These are phyloP conservation scores for Cryoendolithus antarcticus DNA, from an alignment of 2,329 filamentous ascomycete genomes.

Conservation along the genomic window DNA sequence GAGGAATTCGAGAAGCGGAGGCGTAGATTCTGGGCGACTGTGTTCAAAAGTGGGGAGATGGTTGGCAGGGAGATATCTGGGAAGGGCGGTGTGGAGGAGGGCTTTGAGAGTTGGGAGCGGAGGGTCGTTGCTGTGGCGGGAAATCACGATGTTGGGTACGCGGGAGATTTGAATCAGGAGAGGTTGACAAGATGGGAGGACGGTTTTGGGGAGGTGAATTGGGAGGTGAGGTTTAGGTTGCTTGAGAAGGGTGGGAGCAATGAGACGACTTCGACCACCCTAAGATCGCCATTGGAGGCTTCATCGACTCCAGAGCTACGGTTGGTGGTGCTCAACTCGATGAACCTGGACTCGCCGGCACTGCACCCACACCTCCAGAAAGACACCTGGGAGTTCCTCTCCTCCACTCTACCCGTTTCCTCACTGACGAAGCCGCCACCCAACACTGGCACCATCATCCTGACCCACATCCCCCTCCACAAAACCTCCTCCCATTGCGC, in stretches of 20 bases:
- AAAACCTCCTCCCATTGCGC: conserved; percentile 73
- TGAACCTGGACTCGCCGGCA: conserved; percentile 84
- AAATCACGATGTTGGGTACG: conserved; percentile 95
- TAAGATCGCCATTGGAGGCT: no score
- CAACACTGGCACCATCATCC: conserved; percentile 39
- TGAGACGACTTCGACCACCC: no score
- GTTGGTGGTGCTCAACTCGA: conserved; percentile 76
- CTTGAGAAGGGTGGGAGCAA: conserved; percentile 11
- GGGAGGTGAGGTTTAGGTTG: conserved; percentile 60
- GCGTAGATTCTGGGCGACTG: conserved; percentile 64
- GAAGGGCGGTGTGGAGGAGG: conserved; percentile 36
- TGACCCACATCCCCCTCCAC: conserved; percentile 86
- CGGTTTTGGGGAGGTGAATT: conserved; percentile 82
- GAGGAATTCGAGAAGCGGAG: conserved; percentile 68
- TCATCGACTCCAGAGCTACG: conserved; percentile 54
- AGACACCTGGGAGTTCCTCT: conserved; percentile 48
- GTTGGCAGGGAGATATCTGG: conserved; percentile 19
- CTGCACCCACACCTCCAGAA: conserved; percentile 54
- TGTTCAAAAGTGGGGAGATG: conserved; percentile 47
- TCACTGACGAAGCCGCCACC: conserved; percentile 21
- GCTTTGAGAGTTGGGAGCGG: conserved; percentile 56
- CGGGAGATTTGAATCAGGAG: conserved; percentile 70
- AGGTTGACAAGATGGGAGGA: conserved; percentile 71
- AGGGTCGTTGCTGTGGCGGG: conserved; percentile 81
- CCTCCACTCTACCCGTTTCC: conserved; percentile 35